A percentile compares a stretch with the other conserved stretches of the same genome.
These are phyloP conservation scores for Mycena capillaripes DNA, from an alignment of 768 basidiomycete species.

Conservation along the genomic window DNA sequence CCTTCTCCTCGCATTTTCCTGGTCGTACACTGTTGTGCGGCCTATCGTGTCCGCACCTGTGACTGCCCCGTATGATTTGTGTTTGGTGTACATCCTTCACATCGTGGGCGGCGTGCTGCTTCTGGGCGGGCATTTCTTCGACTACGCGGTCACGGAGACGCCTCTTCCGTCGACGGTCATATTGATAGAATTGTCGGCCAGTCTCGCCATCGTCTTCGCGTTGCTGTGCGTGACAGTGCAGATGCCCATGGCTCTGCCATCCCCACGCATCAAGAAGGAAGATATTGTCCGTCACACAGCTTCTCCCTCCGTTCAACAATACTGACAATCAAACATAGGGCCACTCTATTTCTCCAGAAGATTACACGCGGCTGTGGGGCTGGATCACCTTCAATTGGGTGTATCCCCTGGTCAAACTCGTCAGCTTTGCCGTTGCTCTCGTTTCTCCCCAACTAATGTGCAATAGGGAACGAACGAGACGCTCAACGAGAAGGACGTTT, in stretches of 20 bases:
- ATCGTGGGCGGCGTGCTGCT: constrained; percentile 61
- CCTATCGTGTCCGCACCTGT: constrained; percentile 65
- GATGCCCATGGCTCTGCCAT: constrained; percentile 79
- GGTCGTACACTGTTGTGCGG: constrained; percentile 78
- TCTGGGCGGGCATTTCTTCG: constrained; percentile 68
- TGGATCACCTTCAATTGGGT: constrained; percentile 71
- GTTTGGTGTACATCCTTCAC: constrained; percentile 68
- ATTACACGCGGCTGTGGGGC: constrained; percentile 62
- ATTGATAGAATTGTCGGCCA: constrained; percentile 48
- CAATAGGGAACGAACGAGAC: constrained; percentile 63
- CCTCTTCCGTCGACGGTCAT: constrained; percentile 55
- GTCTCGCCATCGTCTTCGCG: constrained; percentile 58
- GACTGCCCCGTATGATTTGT: constrained; percentile 75
- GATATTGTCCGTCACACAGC: constrained; percentile 69
- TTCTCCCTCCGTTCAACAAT: background rate
- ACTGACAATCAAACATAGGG: constrained; percentile 47
- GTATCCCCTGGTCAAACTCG: constrained; percentile 69
- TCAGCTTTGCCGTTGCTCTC: constrained; percentile 43
- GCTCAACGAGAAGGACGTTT: constrained; percentile 79
- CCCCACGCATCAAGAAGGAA: constrained; percentile 59
- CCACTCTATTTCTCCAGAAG: constrained; percentile 70
- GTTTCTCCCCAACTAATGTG: no score
- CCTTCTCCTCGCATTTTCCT: constrained; percentile 66
- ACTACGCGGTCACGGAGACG: constrained; percentile 56
- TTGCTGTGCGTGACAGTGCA: constrained; percentile 62